Evolutionary conservation across 495 filamentous ascomycete species (phyloP).

Genomic region (Recurvomyces mirabilis): DNA sequence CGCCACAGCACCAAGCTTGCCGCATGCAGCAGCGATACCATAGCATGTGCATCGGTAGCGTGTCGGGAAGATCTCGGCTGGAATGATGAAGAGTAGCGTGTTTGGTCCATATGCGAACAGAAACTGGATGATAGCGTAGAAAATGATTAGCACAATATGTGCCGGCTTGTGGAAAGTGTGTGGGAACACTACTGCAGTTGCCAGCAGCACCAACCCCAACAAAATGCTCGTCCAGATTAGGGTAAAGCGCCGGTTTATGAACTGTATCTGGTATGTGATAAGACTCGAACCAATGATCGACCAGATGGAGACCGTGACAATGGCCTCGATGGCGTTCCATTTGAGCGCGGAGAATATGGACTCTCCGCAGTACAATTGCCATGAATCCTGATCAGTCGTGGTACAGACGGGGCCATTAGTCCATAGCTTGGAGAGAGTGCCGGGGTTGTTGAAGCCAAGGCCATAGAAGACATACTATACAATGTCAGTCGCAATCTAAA

Average conservation of each 20-base stretch:
- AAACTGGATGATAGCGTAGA: constrained; percentile 50
- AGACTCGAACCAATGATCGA: constrained; percentile 38
- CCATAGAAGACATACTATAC: constrained; percentile 43
- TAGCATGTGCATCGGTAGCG: constrained; percentile 33
- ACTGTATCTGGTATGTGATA: constrained; percentile 36
- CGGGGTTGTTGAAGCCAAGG: constrained; percentile 38
- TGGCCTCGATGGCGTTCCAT: constrained; percentile 28
- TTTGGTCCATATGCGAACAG: constrained; percentile 60
- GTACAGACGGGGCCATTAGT: constrained; percentile 25
- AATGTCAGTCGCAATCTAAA: background rate
- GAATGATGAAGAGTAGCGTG: constrained; percentile 46
- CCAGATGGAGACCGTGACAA: constrained; percentile 31
- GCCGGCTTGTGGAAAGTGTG: constrained; percentile 29
- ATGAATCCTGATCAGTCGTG: background rate
- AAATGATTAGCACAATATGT: constrained; percentile 38
- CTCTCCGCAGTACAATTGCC: constrained; percentile 5
- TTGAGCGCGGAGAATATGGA: constrained; percentile 23
- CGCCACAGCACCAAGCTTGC: constrained; percentile 34
- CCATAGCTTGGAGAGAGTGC: constrained; percentile 26
- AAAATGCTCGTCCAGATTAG: constrained; percentile 32
- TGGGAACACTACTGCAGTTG: constrained; percentile 41
- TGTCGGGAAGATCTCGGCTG: constrained; percentile 36
- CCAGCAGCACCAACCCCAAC: constrained; percentile 37
- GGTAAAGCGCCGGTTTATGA: constrained; percentile 34
- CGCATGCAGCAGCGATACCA: constrained; percentile 35